A percentile compares a stretch with the other conserved stretches of the same genome.
Evolutionary conservation across 2,329 filamentous ascomycete species (phyloP).

Genomic region (Alternaria arborescens): DNA sequence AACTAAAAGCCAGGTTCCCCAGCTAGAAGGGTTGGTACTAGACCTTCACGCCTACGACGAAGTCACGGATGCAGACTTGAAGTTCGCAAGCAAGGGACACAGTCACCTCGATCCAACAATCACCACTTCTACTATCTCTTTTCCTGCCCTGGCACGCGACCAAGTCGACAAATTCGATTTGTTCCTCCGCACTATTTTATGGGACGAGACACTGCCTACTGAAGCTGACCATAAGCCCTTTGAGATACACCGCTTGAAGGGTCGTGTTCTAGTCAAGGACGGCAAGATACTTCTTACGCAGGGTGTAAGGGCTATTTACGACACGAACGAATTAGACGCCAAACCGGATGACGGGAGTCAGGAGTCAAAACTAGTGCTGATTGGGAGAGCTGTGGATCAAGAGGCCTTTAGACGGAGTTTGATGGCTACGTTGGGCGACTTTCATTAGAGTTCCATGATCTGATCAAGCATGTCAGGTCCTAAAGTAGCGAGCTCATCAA

Average conservation of each 20-base stretch:
- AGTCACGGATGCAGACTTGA: constrained; percentile 70
- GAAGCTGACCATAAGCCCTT: constrained; percentile 55
- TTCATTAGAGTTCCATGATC: neutral
- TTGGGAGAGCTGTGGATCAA: constrained; percentile 42
- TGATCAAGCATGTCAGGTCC: neutral
- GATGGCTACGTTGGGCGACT: constrained; percentile 6
- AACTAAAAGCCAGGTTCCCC: constrained; percentile 78
- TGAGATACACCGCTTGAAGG: constrained; percentile 90
- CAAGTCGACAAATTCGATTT: constrained; percentile 74
- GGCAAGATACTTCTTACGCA: constrained; percentile 81
- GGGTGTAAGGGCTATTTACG: constrained; percentile 92
- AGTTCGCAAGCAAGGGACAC: constrained; percentile 79
- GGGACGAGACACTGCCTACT: constrained; percentile 73
- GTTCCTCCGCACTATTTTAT: constrained; percentile 85
- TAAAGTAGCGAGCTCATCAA: neutral
- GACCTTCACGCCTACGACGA: constrained; percentile 94
- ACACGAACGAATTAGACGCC: constrained; percentile 73
- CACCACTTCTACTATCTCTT: constrained; percentile 77
- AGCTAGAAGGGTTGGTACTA: constrained; percentile 84
- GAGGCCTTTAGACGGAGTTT: constrained; percentile 23
- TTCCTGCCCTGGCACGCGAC: constrained; percentile 66
- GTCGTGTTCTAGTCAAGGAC: constrained; percentile 71
- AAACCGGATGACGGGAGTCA: neutral
- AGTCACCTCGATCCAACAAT: constrained; percentile 92
- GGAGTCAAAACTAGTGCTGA: constrained; percentile 44